phyloP scores from a whole-genome alignment of 139 green algal genomes.

The Bryopsis sp. region DNA sequence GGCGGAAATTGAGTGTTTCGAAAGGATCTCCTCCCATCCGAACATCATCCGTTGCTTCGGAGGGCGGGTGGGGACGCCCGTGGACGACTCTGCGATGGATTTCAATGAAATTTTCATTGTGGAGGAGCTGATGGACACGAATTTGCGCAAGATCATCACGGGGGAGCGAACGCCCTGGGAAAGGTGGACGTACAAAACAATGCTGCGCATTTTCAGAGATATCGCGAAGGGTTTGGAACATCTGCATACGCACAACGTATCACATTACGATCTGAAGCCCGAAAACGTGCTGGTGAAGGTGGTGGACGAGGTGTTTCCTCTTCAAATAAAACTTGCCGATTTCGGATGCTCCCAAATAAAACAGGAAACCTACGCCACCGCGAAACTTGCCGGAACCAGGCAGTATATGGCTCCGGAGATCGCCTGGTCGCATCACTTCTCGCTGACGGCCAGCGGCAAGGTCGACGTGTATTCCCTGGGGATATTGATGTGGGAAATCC shows the following conservation, averaged over 20 bases:
- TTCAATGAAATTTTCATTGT: not conserved
- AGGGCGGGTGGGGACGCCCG: too few relatives aligned
- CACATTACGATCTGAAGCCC: not conserved
- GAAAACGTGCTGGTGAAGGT: not conserved
- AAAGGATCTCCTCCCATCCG: not conserved
- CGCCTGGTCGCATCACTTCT: not conserved
- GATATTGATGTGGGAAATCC: not conserved
- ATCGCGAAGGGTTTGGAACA: not conserved
- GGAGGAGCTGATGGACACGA: conserved; percentile 2
- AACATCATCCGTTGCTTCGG: not conserved
- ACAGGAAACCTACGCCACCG: not conserved
- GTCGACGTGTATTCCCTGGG: not conserved
- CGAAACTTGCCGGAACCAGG: not conserved
- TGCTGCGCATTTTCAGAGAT: not conserved
- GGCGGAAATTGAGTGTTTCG: not conserved
- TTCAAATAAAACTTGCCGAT: not conserved
- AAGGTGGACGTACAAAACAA: not conserved
- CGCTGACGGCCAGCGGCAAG: not conserved
- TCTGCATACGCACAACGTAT: not conserved
- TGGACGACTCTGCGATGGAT: not conserved
- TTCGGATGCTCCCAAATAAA: conserved; percentile 6
- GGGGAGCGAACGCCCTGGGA: too few relatives aligned
- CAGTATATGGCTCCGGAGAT: not conserved
- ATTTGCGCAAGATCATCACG: not conserved
- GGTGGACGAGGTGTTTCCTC: conserved; percentile 9